Evolutionary conservation across 371 early-diverging fungal genomes (phyloP).

Genomic region (Smittium culicis): DNA sequence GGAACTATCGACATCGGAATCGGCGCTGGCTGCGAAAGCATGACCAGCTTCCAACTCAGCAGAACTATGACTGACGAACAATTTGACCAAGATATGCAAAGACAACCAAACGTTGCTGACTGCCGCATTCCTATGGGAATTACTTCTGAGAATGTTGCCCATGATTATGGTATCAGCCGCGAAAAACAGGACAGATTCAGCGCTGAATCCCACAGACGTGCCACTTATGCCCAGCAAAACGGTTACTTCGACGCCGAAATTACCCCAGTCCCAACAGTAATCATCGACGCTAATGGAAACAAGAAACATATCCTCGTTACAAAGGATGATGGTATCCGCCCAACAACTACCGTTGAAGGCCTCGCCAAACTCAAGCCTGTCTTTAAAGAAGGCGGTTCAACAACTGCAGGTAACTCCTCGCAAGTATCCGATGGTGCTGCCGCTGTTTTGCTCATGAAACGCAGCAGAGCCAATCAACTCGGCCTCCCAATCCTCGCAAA

Average conservation of each 20-base stretch:
- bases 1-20: conserved; percentile 77
- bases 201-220: conserved; percentile 46
- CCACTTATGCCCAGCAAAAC: conserved; percentile 65
- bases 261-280: conserved; percentile 64
- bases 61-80: conserved; percentile 68
- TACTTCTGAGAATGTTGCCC: conserved; percentile 90
- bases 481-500: conserved; percentile 70
- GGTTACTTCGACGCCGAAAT: conserved; percentile 89
- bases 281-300: conserved; percentile 58
- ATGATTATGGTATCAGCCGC: conserved; percentile 65
- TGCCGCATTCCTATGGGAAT: conserved; percentile 88
- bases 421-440: conserved; percentile 96
- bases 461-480: conserved; percentile 68
- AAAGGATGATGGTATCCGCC: conserved; percentile 85
- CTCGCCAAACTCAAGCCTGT: conserved; percentile 71
- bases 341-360: conserved; percentile 57
- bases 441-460: conserved; percentile 76
- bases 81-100: conserved; percentile 70
- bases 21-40: conserved; percentile 87
- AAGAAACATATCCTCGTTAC: conserved; percentile 43
- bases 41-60: conserved; percentile 80
- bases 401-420: conserved; percentile 91
- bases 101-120: conserved; percentile 75
- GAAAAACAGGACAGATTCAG: conserved; percentile 78
- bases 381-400: conserved; percentile 81